These are phyloP conservation scores for Mortierella sp. DNA, from an alignment of 371 early-diverging fungal genomes.

Conservation along the genomic window DNA sequence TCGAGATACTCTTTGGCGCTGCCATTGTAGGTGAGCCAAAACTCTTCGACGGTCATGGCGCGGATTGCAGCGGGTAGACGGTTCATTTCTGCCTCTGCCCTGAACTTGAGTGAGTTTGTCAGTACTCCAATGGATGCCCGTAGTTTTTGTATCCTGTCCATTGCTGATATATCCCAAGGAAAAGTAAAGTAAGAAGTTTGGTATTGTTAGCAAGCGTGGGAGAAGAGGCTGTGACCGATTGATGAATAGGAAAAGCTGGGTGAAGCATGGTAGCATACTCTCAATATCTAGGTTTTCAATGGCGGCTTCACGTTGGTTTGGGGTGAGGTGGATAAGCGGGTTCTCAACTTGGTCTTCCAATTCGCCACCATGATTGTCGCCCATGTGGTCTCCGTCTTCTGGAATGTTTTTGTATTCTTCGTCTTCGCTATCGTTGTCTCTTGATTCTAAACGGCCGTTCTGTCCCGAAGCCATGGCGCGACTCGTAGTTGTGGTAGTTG, in stretches of 20 bases:
- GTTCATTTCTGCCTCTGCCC: conserved; percentile 45
- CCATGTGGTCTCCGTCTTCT: background rate
- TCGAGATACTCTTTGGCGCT: conserved; percentile 46
- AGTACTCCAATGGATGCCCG: conserved; percentile 40
- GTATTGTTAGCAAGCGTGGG: background rate
- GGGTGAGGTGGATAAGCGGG: conserved; percentile 30
- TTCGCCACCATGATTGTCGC: background rate
- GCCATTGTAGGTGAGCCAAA: conserved; percentile 50
- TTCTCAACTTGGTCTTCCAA: conserved; percentile 23
- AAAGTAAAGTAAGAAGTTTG: background rate
- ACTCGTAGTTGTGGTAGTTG: background rate
- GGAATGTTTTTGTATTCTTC: background rate
- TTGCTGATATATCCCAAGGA: background rate
- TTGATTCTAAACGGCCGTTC: background rate
- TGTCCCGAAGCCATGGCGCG: background rate
- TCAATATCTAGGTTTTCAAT: conserved; percentile 54
- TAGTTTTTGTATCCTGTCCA: conserved; percentile 47
- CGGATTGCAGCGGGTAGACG: conserved; percentile 40
- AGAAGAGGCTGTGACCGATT: background rate
- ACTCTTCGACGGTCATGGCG: conserved; percentile 53
- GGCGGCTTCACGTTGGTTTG: conserved; percentile 41
- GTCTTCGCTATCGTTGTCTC: background rate
- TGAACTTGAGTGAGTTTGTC: conserved; percentile 42
- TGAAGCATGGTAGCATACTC: conserved; percentile 13
- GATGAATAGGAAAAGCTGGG: background rate